Percentiles rank a stretch among this genome's conserved stretches.
Evolutionary conservation across 139 green algal genomes (phyloP).

Genomic region (Trebouxia sp.): DNA sequence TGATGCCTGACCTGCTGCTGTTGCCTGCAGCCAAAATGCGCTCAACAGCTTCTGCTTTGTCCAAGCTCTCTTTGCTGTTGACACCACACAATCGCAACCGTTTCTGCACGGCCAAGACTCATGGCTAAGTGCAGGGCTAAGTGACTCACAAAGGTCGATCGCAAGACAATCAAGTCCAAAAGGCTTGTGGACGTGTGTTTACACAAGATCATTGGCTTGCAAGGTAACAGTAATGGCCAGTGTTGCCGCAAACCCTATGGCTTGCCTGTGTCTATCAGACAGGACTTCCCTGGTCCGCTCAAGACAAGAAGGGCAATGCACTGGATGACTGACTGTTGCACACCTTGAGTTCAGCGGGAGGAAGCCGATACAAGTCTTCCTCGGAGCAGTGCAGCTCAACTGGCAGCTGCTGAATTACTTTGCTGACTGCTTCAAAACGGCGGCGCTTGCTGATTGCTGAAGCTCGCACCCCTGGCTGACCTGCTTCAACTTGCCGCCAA

Average conservation of each 20-base stretch:
- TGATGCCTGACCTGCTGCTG: constrained; percentile 54
- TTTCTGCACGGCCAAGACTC: constrained; percentile 6
- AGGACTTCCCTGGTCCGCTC: too few relatives aligned
- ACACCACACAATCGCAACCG: constrained; percentile 4
- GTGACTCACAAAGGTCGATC: too few relatives aligned
- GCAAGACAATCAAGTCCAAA: too few relatives aligned
- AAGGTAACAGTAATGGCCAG: too few relatives aligned
- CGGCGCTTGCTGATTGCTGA: constrained; percentile 4
- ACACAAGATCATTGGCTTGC: too few relatives aligned
- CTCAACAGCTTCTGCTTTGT: constrained; percentile 26
- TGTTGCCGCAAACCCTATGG: too few relatives aligned
- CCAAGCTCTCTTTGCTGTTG: not conserved
- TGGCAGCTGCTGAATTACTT: constrained; percentile 45
- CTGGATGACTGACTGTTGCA: not conserved
- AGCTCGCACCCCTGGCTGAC: not conserved
- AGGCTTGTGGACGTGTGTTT: too few relatives aligned
- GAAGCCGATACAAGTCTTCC: constrained; percentile 45
- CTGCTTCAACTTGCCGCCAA: not conserved
- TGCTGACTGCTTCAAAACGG: constrained; percentile 17
- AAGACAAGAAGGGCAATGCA: too few relatives aligned
- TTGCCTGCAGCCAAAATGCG: not conserved
- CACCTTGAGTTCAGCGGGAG: constrained; percentile 42
- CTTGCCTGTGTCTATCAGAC: too few relatives aligned
- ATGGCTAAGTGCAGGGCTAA: not conserved
- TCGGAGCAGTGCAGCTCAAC: constrained; percentile 44